Evolutionary conservation across 345 rosid species (phyloP).

Genomic region (Eucalyptus polybractea): DNA sequence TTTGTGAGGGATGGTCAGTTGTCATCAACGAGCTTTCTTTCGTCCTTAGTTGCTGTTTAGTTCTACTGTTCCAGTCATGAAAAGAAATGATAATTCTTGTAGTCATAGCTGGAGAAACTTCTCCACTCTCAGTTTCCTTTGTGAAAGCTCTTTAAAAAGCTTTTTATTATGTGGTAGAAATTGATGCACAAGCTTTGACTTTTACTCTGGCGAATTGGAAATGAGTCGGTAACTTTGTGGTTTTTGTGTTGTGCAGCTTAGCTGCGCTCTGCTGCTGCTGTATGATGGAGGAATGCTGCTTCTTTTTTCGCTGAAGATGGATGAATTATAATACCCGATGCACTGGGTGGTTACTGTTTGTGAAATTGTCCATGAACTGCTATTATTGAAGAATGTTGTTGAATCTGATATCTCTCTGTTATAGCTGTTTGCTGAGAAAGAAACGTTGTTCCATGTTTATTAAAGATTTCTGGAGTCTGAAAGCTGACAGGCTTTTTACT

Average conservation of each 20-base stretch:
- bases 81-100: not conserved
- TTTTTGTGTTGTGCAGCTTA: constrained; percentile 7
- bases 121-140: not conserved
- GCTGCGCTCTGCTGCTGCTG: constrained; percentile 35
- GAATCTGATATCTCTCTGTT: not conserved
- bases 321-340: not conserved
- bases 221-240: not conserved
- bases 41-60: not conserved
- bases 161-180: not conserved
- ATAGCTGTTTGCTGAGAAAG: not conserved
- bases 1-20: not conserved
- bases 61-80: not conserved
- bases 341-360: not conserved
- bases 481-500: not conserved
- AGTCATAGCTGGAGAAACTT: not conserved
- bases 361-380: not conserved
- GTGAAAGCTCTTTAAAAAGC: not conserved
- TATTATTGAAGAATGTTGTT: not conserved
- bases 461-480: not conserved
- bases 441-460: not conserved
- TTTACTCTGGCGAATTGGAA: not conserved
- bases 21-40: not conserved
- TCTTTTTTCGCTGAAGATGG: not conserved
- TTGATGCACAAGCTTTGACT: not conserved
- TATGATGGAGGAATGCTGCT: constrained; percentile 35